Evolutionary conservation across 2,329 filamentous ascomycete species (phyloP).

Genomic region (Xylariaceae sp.): DNA sequence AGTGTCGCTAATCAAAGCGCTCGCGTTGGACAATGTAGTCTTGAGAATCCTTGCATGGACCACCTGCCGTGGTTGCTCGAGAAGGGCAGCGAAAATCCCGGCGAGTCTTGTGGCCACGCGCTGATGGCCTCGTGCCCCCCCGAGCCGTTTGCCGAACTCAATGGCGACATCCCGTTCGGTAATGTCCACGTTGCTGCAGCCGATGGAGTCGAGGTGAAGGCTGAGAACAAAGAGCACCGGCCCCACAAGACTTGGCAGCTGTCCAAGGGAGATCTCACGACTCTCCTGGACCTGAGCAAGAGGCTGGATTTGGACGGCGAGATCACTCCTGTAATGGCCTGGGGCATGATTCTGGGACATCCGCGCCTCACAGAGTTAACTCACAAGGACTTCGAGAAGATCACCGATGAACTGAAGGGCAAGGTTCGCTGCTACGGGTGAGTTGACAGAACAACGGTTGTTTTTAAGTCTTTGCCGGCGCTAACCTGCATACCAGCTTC

Average conservation of each 20-base stretch:
- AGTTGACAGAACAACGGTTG: constrained; percentile 30
- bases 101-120: constrained; percentile 77
- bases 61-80: constrained; percentile 78
- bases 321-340: constrained; percentile 93
- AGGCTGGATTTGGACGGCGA: constrained; percentile 80
- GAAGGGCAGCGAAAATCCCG: constrained; percentile 53
- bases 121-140: constrained; percentile 91
- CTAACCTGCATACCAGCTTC: constrained; percentile 42
- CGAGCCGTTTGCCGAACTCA: constrained; percentile 51
- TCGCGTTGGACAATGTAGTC: constrained; percentile 51
- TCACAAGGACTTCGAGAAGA: constrained; percentile 62
- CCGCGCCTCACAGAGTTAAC: constrained; percentile 64
- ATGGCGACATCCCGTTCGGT: constrained; percentile 51
- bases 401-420: constrained; percentile 68
- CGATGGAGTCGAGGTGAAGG: constrained; percentile 40
- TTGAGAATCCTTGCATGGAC: constrained; percentile 90
- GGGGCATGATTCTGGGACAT: constrained; percentile 74
- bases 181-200: constrained; percentile 34
- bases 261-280: constrained; percentile 70
- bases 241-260: constrained; percentile 75
- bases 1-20: constrained; percentile 42
- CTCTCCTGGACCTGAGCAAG: constrained; percentile 78
- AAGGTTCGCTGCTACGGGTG: constrained; percentile 94
- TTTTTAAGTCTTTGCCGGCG: not conserved
- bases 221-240: constrained; percentile 31